These are phyloP conservation scores for Omphalotus guepiniiformis DNA, from an alignment of 768 basidiomycete species.

Conservation along the genomic window DNA sequence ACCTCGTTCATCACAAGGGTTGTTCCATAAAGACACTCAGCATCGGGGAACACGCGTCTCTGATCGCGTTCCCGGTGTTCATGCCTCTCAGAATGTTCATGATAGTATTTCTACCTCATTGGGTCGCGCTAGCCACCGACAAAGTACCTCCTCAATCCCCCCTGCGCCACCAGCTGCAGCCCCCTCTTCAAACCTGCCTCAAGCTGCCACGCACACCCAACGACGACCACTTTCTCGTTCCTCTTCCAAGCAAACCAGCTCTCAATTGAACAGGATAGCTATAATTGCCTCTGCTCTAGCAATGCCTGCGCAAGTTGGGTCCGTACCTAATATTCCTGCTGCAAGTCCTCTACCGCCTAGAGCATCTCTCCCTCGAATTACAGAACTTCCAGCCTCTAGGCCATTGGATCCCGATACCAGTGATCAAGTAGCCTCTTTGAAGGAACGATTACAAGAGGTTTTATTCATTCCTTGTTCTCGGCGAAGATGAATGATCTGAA, in stretches of 20 bases:
- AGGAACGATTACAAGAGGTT: background rate
- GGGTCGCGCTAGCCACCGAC: slow-evolving; percentile 16
- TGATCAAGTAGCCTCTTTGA: background rate
- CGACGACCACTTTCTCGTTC: background rate
- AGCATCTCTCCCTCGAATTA: no score
- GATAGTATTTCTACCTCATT: slow-evolving; percentile 11
- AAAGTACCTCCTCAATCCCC: no score
- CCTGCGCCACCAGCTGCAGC: background rate
- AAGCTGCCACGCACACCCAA: background rate
- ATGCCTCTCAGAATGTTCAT: slow-evolving; percentile 14
- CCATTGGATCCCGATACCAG: no score
- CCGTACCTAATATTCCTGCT: background rate
- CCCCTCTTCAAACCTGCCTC: background rate
- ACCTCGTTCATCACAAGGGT: slow-evolving; percentile 9
- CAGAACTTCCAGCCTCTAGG: no score
- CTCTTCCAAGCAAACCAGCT: no score
- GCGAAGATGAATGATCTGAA: background rate
- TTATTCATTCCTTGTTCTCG: no score
- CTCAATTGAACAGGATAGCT: background rate
- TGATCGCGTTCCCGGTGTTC: background rate
- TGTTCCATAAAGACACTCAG: slow-evolving; percentile 6
- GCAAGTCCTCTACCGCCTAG: no score
- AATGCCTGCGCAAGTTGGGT: background rate
- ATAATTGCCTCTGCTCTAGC: background rate
- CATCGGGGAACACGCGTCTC: background rate